Base-by-base conservation (phyloP, 1,284 basidiomycete genomes). In the Uromyces viciae-fabae region DNA sequence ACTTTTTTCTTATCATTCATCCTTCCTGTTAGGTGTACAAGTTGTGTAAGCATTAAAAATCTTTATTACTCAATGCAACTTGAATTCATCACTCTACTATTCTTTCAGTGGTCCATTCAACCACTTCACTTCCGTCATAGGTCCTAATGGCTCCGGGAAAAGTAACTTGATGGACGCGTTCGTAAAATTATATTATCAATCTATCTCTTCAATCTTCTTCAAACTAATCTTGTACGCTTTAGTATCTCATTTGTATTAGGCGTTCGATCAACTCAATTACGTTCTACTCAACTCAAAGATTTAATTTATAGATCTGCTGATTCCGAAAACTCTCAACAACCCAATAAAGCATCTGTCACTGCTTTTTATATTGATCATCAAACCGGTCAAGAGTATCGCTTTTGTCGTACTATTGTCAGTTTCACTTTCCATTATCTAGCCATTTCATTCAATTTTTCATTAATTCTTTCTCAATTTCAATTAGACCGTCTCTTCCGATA, bases 131-230 rank as follows among this genome's bases (percentile, higher is more conserved):
- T 95, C 94, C 22, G 90, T 98, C 83, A 98, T 98, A 84, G 97
- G 97, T 33, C 96, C 97, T 62, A 99, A 99, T 91, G 97, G 97
- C 81, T 95, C 95, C 3, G 97, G 97, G 83, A 99, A 99, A 86
- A 96, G 94, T 46, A 99, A 99, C 86, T 90, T 99, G 82, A 99
- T 99, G 97, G 97, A 99, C 86, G 97, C 97, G 77, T 73, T 40
- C 46, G 77, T 71, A 31, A 43, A 76, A 54, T 42, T 60, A n/a
- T 14, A 60, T 15, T 60, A 17, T 81, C 58, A 17, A 68, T 31
- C 46, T 72, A 7, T 5, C 31, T 14, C 9, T 54, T 7, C 31
- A 11, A 19, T 5, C 9, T 52, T 31, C 38, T 42, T 82, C 77
- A 22, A 49, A 40, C 28, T 38, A 54, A 28, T 19, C 43, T 22